phyloP scores from a whole-genome alignment of 2,329 filamentous ascomycete species.

The Aspergillus bombycis region DNA sequence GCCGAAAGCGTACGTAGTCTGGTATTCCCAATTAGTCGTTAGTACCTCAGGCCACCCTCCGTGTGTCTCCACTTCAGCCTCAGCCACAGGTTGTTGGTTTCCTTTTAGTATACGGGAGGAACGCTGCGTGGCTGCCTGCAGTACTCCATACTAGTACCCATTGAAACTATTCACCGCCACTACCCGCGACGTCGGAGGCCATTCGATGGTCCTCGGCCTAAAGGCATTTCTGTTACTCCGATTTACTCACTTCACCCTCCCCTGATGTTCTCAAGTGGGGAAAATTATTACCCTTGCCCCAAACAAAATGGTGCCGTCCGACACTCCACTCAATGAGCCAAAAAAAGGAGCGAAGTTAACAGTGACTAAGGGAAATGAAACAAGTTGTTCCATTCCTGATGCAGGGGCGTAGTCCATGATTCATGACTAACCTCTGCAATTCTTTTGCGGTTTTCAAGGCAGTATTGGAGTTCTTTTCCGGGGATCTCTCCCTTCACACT shows the following conservation, averaged over 20 bases:
- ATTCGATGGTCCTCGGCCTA: neutral
- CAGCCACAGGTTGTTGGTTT: neutral
- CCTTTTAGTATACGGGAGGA: neutral
- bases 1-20: neutral
- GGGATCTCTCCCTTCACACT: neutral
- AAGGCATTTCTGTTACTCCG: neutral
- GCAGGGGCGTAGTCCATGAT: neutral
- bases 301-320: slow-evolving; percentile 1
- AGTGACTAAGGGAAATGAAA: slow-evolving; percentile 13
- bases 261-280: neutral
- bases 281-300: neutral
- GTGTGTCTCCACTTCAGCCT: slow-evolving; percentile 2
- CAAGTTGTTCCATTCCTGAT: neutral
- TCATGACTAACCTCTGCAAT: too few relatives aligned
- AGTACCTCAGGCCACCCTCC: neutral
- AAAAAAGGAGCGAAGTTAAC: slow-evolving; percentile 5
- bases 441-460: too few relatives aligned
- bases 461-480: neutral
- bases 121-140: slow-evolving; percentile 6
- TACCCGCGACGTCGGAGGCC: neutral
- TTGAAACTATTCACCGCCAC: slow-evolving; percentile 11
- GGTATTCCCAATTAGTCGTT: neutral
- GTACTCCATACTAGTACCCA: too few relatives aligned
- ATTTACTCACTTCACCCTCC: neutral
- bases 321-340: slow-evolving; percentile 1